phyloP scores from a whole-genome alignment of 108 stramenopile genomes.

The Skeletonema potamos region DNA sequence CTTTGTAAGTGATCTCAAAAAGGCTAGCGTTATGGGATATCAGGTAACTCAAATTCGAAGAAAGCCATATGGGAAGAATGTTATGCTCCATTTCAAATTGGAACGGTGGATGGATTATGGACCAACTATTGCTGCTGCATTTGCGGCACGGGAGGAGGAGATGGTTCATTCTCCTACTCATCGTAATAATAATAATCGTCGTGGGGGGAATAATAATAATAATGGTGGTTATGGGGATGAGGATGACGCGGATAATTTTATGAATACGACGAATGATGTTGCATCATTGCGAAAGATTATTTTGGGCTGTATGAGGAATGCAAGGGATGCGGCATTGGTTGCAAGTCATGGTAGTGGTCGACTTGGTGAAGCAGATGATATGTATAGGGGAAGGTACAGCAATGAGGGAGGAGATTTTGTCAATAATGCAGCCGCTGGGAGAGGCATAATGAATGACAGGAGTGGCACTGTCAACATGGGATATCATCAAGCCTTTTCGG shows the following conservation, averaged over 20 bases:
- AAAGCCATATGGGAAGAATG: conserved; percentile 82
- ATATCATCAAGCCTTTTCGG: conserved; percentile 24
- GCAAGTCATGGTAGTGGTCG: conserved; percentile 3
- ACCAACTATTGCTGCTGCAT: conserved; percentile 90
- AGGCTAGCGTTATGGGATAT: conserved; percentile 82
- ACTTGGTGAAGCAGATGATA: not conserved
- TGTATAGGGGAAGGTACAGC: conserved; percentile 16
- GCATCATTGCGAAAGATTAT: conserved; percentile 70
- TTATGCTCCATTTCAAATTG: conserved; percentile 86
- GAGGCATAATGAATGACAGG: conserved; percentile 2
- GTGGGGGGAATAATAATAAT: not conserved
- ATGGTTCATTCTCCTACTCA: conserved; percentile 27
- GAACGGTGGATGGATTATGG: conserved; percentile 94
- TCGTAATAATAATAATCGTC: not conserved
- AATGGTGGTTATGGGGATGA: not conserved
- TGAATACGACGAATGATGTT: conserved; percentile 67
- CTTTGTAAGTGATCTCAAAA: conserved; percentile 88
- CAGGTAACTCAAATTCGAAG: conserved; percentile 83
- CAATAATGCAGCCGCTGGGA: not conserved
- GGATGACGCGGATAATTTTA: conserved; percentile 16
- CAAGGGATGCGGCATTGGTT: conserved; percentile 45
- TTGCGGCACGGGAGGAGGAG: conserved; percentile 72
- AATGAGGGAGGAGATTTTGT: not conserved
- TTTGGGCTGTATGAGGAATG: conserved; percentile 85
- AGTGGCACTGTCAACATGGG: conserved; percentile 1